phyloP scores from a whole-genome alignment of 768 basidiomycete genomes.

The Leccinum subtestaceum region DNA sequence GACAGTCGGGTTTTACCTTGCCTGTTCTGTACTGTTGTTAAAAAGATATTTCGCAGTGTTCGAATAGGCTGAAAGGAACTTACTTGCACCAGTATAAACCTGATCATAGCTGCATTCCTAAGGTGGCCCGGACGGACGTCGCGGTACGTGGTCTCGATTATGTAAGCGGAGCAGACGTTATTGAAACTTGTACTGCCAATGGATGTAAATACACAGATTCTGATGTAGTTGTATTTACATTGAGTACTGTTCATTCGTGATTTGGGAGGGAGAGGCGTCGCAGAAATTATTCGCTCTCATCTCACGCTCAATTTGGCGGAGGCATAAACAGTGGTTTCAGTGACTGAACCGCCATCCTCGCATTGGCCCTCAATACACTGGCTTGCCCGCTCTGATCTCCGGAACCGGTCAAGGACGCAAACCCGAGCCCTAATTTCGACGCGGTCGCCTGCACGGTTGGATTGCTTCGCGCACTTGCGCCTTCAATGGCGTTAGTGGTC shows the following conservation, averaged over 20 bases:
- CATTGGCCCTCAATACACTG: constrained; percentile 25
- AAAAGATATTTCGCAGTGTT: neutral
- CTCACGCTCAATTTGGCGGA: constrained; percentile 15
- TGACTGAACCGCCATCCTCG: constrained; percentile 27
- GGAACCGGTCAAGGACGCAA: constrained; percentile 18
- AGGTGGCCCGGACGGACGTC: constrained; percentile 2
- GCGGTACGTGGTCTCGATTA: constrained; percentile 11
- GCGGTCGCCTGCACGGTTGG: constrained; percentile 47
- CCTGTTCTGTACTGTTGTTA: constrained; percentile 62
- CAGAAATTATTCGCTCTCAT: neutral
- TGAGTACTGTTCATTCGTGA: neutral
- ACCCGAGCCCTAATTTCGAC: constrained; percentile 43
- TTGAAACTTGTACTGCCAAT: neutral
- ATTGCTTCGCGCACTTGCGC: constrained; percentile 47
- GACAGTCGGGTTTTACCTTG: constrained; percentile 97
- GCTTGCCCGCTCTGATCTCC: constrained; percentile 14
- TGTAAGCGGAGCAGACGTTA: constrained; percentile 5
- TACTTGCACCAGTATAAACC: constrained; percentile 96
- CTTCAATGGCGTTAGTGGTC: constrained; percentile 52
- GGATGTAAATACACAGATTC: neutral
- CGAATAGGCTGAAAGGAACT: constrained; percentile 15
- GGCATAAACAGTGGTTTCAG: constrained; percentile 26
- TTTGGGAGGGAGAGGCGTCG: neutral
- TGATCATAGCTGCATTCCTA: constrained; percentile 64
- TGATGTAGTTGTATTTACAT: neutral